Conservation (phyloP, 2,329 filamentous ascomycete species). For the Albophoma yamanashiensis region DNA sequence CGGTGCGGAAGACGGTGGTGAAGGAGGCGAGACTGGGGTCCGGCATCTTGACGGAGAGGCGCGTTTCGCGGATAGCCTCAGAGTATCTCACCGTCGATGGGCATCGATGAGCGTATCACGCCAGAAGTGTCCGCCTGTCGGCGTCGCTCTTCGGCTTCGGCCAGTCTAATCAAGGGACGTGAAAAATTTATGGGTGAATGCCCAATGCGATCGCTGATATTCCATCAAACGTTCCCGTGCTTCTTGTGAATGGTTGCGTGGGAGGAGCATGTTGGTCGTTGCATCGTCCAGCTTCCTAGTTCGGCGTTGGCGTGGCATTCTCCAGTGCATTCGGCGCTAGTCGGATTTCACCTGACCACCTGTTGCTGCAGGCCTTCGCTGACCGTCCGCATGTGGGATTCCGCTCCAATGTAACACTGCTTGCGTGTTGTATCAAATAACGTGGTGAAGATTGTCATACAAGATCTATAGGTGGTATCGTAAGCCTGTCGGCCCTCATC, state of each 20-base stretch:
- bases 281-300: background rate
- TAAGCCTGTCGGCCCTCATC: background rate
- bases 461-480: background rate
- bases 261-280: background rate
- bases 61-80: background rate
- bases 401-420: background rate
- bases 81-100: background rate
- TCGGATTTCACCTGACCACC: background rate
- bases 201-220: background rate
- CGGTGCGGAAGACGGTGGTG: constrained; percentile 26
- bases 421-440: background rate
- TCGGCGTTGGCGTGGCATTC: background rate
- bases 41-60: constrained; percentile 8
- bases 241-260: background rate
- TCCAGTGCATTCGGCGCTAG: background rate
- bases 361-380: background rate
- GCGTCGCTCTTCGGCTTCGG: background rate
- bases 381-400: background rate
- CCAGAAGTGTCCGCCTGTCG: background rate
- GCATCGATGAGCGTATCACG: background rate
- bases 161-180: background rate
- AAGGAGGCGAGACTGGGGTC: constrained; percentile 10
- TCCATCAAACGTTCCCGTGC: background rate
- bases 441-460: background rate
- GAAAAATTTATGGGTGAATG: no score